A percentile compares a stretch with the other conserved stretches of the same genome.
These are phyloP conservation scores for Peribolospora kevripleyi DNA, from an alignment of 768 basidiomycete genomes.

Conservation along the genomic window DNA sequence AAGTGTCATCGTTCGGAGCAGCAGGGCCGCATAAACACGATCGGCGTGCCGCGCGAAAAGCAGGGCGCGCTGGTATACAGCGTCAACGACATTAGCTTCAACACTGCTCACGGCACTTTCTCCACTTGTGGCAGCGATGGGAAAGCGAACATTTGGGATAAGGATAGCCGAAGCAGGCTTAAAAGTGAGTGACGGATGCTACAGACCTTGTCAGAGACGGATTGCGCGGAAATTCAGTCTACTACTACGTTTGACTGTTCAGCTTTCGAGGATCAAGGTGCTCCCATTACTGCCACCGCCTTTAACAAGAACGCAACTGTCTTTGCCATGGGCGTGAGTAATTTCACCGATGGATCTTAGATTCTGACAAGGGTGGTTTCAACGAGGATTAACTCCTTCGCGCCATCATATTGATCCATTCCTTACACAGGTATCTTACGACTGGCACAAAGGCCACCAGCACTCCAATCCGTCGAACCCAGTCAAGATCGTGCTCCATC, in stretches of 20 bases:
- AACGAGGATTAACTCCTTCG: background rate
- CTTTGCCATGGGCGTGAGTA: constrained; percentile 56
- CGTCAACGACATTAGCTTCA: constrained; percentile 69
- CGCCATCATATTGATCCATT: constrained; percentile 6
- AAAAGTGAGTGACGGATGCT: constrained; percentile 35
- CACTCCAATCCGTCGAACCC: constrained; percentile 16
- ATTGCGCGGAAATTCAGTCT: background rate
- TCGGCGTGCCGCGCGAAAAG: constrained; percentile 24
- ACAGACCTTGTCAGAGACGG: too few species aligned
- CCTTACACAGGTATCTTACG: constrained; percentile 11
- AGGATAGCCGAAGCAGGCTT: constrained; percentile 69
- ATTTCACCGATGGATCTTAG: background rate
- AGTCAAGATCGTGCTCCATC: constrained; percentile 63
- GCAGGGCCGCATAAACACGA: too few species aligned
- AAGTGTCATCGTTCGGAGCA: too few species aligned
- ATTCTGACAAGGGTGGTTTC: background rate
- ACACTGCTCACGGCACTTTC: constrained; percentile 62
- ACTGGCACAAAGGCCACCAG: constrained; percentile 13
- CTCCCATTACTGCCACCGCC: constrained; percentile 50
- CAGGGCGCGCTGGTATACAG: constrained; percentile 43
- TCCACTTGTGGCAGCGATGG: constrained; percentile 59
- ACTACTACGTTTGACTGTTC: background rate
- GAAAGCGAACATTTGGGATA: constrained; percentile 83
- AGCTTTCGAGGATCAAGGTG: constrained; percentile 51
- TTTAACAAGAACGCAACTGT: constrained; percentile 76